Conservation (phyloP, 805 yeast genomes). For the Myxozyma neotropica region DNA sequence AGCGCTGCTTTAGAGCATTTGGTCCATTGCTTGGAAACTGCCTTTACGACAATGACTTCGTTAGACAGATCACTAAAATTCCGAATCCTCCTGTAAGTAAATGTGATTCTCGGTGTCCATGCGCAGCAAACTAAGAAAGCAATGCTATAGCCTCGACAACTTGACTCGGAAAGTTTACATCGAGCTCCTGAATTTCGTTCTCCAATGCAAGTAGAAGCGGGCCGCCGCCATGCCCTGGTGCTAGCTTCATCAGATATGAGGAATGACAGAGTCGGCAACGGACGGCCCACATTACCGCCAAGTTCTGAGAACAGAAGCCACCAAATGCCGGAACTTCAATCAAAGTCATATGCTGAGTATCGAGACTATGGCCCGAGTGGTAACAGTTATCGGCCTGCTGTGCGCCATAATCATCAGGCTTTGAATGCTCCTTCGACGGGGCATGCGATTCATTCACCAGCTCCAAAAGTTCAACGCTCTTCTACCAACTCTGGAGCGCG, state of each 20-base stretch:
- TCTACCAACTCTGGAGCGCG: not conserved
- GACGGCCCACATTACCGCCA: not conserved
- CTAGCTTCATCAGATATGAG: not conserved
- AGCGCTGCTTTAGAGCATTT: constrained; percentile 75
- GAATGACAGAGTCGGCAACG: not conserved
- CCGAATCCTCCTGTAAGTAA: constrained; percentile 22
- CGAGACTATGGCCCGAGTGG: not conserved
- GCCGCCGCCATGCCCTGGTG: not conserved
- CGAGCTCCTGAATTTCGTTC: constrained; percentile 25
- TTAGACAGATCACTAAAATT: constrained; percentile 34
- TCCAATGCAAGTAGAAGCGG: not conserved
- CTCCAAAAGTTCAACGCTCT: not conserved
- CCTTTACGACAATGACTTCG: constrained; percentile 42
- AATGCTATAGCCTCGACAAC: constrained; percentile 7
- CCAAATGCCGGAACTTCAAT: not conserved
- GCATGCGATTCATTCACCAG: not conserved
- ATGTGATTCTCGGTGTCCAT: too few relatives aligned
- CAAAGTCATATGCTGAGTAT: not conserved
- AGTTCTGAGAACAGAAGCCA: not conserved
- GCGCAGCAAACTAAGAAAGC: not conserved
- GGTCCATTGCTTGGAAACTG: constrained; percentile 71
- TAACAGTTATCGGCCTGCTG: not conserved
- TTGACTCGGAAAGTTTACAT: constrained; percentile 24
- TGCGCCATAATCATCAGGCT: not conserved
- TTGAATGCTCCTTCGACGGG: not conserved